phyloP scores from a whole-genome alignment of 176 grass and related monocot genomes.

The Oryza australiensis region DNA sequence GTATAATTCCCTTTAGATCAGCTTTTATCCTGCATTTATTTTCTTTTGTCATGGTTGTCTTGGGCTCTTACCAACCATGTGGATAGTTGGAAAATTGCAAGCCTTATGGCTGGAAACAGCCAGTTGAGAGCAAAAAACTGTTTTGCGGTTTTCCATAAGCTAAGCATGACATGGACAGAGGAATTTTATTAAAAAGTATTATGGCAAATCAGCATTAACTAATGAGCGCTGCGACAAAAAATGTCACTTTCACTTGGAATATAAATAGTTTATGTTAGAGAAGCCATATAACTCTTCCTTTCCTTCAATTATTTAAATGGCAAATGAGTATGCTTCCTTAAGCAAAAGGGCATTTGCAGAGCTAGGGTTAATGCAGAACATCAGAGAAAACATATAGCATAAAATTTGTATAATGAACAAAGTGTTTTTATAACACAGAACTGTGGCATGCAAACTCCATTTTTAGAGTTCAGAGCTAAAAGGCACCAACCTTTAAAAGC shows the following conservation, averaged over 20 bases:
- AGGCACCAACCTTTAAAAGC: slow-evolving; percentile 24
- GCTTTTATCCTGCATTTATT: neutral
- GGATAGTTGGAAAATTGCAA: neutral
- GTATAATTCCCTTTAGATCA: slow-evolving; percentile 13
- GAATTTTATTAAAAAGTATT: neutral
- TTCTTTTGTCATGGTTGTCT: neutral
- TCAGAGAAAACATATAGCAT: neutral
- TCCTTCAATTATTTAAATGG: neutral
- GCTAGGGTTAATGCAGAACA: neutral
- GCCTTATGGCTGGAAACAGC: neutral
- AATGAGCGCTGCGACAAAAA: neutral
- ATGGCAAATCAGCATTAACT: neutral
- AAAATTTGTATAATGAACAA: neutral
- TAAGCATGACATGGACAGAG: neutral
- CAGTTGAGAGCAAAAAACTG: neutral
- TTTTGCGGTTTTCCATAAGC: neutral
- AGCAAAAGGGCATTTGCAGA: slow-evolving; percentile 19
- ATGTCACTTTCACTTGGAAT: neutral
- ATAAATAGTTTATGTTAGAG: neutral
- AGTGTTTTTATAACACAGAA: neutral
- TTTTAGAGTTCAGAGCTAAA: neutral
- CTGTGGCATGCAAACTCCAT: slow-evolving; percentile 6
- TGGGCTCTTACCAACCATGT: neutral
- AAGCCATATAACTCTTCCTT: neutral
- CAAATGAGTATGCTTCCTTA: neutral